Evolutionary conservation across 2,329 filamentous ascomycete genomes (phyloP).

Genomic region (Fusarium circinatum): DNA sequence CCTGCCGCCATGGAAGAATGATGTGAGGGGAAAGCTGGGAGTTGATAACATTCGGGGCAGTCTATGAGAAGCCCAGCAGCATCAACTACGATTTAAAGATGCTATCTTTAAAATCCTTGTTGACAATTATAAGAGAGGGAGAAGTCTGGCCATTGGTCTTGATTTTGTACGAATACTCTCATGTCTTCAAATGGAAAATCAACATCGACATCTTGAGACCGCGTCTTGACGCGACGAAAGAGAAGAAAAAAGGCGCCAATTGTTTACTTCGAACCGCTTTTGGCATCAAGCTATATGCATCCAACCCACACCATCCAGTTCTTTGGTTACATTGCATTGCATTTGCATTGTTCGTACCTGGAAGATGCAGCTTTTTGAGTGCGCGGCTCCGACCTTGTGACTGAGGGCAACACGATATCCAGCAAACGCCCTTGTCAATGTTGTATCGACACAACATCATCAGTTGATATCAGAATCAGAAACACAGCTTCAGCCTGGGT

Average conservation of each 20-base stretch:
- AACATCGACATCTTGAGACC: constrained; percentile 2
- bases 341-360: constrained; percentile 32
- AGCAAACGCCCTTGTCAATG: constrained; percentile 3
- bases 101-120: neutral
- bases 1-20: constrained; percentile 23
- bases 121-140: neutral
- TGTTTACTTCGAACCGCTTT: constrained; percentile 38
- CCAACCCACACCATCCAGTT: constrained; percentile 1
- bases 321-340: constrained; percentile 20
- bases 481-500: constrained; percentile 12
- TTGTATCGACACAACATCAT: constrained; percentile 25
- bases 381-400: constrained; percentile 35
- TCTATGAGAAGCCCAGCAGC: neutral
- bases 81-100: neutral
- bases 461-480: constrained; percentile 26
- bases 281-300: constrained; percentile 27
- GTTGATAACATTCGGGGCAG: neutral
- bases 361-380: constrained; percentile 14
- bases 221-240: constrained; percentile 7
- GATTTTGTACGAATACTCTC: neutral
- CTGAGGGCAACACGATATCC: neutral
- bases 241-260: neutral
- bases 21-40: constrained; percentile 10
- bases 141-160: neutral
- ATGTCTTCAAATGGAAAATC: neutral